These are phyloP conservation scores for Ophiostoma quercus DNA, from an alignment of 2,329 filamentous ascomycete species.

Conservation along the genomic window DNA sequence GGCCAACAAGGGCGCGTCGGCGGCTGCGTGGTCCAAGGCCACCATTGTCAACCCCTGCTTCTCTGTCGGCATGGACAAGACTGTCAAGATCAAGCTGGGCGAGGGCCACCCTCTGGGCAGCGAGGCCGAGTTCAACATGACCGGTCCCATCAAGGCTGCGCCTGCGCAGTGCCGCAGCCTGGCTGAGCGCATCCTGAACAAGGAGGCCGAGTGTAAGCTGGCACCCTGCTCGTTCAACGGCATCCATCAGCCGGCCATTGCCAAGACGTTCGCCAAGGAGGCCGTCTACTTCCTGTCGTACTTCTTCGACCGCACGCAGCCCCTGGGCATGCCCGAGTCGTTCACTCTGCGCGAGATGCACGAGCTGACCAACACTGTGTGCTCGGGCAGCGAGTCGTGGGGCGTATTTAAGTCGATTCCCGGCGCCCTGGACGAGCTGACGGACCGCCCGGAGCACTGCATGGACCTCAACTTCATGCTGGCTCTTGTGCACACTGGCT, in stretches of 20 bases:
- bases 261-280: slow-evolving; percentile 85
- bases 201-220: slow-evolving; percentile 74
- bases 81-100: slow-evolving; percentile 66
- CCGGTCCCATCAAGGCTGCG: slow-evolving; percentile 67
- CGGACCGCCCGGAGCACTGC: slow-evolving; percentile 81
- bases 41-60: slow-evolving; percentile 82
- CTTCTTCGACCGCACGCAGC: slow-evolving; percentile 92
- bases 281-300: slow-evolving; percentile 97
- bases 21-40: slow-evolving; percentile 61
- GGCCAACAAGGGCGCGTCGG: slow-evolving; percentile 52
- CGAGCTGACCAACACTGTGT: slow-evolving; percentile 78
- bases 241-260: slow-evolving; percentile 85
- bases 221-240: slow-evolving; percentile 98
- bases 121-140: slow-evolving; percentile 73
- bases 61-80: slow-evolving; percentile 68
- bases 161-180: slow-evolving; percentile 84
- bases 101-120: slow-evolving; percentile 61
- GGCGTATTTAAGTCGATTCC: slow-evolving; percentile 71
- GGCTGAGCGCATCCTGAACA: slow-evolving; percentile 84
- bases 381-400: slow-evolving; percentile 72
- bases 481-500: slow-evolving; percentile 85
- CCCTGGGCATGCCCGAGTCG: slow-evolving; percentile 95
- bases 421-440: slow-evolving; percentile 73
- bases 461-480: slow-evolving; percentile 96
- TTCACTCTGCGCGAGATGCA: slow-evolving; percentile 90